Evolutionary conservation across 2,329 filamentous ascomycete genomes (phyloP).

Genomic region (Colletotrichum cordylinicola): DNA sequence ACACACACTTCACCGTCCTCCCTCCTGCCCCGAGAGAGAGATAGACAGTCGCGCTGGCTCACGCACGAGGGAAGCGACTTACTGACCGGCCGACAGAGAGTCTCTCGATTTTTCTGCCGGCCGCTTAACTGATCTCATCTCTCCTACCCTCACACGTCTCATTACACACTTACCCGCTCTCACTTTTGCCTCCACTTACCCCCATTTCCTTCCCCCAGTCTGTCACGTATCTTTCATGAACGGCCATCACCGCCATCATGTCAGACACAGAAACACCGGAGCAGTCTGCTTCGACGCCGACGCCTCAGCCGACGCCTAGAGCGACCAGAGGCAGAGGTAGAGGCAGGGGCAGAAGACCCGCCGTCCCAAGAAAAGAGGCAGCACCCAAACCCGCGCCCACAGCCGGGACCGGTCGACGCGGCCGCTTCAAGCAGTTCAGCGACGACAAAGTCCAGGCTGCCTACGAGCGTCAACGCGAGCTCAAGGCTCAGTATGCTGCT

Average conservation of each 20-base stretch:
- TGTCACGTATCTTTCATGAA: slow-evolving; percentile 22
- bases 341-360: slow-evolving; percentile 22
- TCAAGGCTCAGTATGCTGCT: slow-evolving; percentile 69
- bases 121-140: slow-evolving; percentile 6
- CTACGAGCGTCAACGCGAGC: slow-evolving; percentile 68
- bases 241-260: slow-evolving; percentile 34
- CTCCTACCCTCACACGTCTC: slow-evolving; percentile 9
- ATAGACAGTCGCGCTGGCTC: slow-evolving; percentile 2
- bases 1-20: neutral
- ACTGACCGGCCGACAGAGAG: neutral
- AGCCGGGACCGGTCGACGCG: slow-evolving; percentile 46
- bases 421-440: slow-evolving; percentile 62
- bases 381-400: slow-evolving; percentile 38
- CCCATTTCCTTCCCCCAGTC: neutral
- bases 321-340: slow-evolving; percentile 26
- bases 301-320: slow-evolving; percentile 24
- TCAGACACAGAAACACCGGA: slow-evolving; percentile 24
- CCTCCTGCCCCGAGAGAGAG: neutral
- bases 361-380: slow-evolving; percentile 24
- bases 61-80: neutral
- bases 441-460: slow-evolving; percentile 61
- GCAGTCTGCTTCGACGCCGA: slow-evolving; percentile 21
- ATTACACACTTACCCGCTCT: slow-evolving; percentile 22
- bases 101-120: neutral
- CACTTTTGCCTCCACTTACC: slow-evolving; percentile 20